Conservation (phyloP, 2,329 filamentous ascomycete genomes). For the Onygenales sp. region DNA sequence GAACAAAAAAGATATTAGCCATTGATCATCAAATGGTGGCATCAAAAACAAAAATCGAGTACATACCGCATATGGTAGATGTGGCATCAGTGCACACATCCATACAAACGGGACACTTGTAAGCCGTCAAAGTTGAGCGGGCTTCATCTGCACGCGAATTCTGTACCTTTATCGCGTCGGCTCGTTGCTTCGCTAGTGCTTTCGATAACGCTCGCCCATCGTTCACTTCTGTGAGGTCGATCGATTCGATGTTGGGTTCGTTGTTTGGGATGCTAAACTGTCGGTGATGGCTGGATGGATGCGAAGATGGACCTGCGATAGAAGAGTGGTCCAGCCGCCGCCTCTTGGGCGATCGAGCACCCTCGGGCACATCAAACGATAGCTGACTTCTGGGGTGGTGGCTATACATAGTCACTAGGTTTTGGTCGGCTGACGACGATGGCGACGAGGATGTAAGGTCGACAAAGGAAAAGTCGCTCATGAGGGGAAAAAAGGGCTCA, state of each 20-base stretch:
- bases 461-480: conserved; percentile 7
- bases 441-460: conserved; percentile 9
- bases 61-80: conserved; percentile 50
- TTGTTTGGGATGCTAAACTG: not conserved
- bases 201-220: conserved; percentile 32
- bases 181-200: conserved; percentile 43
- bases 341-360: not conserved
- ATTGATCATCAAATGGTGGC: not conserved
- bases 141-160: conserved; percentile 15
- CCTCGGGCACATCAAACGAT: not conserved
- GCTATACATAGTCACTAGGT: not conserved
- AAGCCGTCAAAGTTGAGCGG: conserved; percentile 35
- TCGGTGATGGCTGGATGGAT: not conserved
- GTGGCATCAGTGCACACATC: conserved; percentile 51
- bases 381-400: not conserved
- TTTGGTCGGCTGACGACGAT: not conserved
- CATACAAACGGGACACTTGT: conserved; percentile 56
- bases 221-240: conserved; percentile 42
- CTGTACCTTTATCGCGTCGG: conserved; percentile 42
- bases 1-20: not conserved
- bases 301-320: not conserved
- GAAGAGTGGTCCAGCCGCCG: conserved; percentile 1
- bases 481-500: not conserved
- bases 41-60: not conserved
- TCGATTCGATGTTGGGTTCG: conserved; percentile 31